These are phyloP conservation scores for Oryza glaberrima DNA, from an alignment of 176 grass and related monocot species.

Conservation along the genomic window DNA sequence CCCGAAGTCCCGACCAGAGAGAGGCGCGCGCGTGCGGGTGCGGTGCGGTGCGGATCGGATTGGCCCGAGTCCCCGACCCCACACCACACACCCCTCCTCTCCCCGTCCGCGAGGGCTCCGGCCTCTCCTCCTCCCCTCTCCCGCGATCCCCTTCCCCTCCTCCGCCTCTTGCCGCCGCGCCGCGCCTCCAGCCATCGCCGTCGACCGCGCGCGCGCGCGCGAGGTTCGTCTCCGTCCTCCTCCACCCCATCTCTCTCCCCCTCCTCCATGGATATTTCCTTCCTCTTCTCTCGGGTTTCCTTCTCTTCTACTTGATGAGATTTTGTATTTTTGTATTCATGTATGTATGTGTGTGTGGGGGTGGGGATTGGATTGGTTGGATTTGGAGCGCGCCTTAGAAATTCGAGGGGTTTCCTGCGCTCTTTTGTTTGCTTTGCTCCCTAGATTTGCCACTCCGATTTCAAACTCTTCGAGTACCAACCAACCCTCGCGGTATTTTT, in stretches of 20 bases:
- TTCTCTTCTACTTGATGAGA: not conserved
- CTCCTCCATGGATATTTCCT: not conserved
- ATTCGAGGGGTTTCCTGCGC: not conserved
- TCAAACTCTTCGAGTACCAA: constrained; percentile 8
- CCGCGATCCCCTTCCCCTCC: constrained; percentile 39
- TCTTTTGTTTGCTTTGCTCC: no score
- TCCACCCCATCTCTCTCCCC: no score
- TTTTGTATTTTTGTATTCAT: not conserved
- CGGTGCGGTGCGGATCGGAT: constrained; percentile 11
- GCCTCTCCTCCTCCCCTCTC: not conserved
- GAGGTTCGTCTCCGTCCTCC: not conserved
- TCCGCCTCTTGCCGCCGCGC: not conserved
- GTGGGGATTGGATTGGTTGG: not conserved
- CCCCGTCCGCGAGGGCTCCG: not conserved
- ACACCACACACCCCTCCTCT: not conserved
- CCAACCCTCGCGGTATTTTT: not conserved
- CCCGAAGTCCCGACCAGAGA: not conserved
- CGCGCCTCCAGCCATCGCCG: not conserved
- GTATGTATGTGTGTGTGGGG: no score
- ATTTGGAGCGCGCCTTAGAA: not conserved
- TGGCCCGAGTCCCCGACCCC: constrained; percentile 31
- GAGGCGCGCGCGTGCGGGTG: constrained; percentile 24
- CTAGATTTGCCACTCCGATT: not conserved
- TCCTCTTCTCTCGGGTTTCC: not conserved
- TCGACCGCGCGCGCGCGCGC: not conserved